A percentile compares a stretch with the other conserved stretches of the same genome.
These are phyloP conservation scores for Naegleria lovaniensis DNA, from an alignment of 208 protist species.

Conservation along the genomic window DNA sequence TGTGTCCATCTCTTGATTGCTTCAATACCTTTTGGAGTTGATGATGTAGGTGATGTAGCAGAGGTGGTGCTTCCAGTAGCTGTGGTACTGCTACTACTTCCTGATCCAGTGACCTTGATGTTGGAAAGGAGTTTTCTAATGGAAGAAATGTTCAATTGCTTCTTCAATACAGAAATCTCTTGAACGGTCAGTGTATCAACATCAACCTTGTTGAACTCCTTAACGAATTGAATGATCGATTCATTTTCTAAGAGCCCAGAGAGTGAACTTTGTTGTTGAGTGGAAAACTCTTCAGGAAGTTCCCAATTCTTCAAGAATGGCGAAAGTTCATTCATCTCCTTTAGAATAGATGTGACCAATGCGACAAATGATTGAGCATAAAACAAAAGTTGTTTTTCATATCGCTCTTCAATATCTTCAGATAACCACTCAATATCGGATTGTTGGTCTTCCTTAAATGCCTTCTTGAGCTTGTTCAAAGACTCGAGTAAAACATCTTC, in stretches of 20 bases:
- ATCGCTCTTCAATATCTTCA: conserved; percentile 10
- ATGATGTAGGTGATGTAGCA: background rate
- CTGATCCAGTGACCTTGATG: background rate
- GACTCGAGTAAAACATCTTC: background rate
- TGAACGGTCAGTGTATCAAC: background rate
- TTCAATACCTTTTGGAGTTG: background rate
- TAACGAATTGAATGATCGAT: background rate
- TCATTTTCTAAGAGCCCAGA: background rate
- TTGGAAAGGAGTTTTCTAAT: background rate
- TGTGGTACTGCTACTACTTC: background rate
- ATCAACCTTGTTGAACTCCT: background rate
- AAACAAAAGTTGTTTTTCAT: background rate
- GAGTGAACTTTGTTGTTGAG: background rate
- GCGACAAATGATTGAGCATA: background rate
- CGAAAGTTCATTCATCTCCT: background rate
- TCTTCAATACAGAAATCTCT: background rate
- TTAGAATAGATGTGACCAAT: background rate
- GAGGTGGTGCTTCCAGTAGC: too few species aligned
- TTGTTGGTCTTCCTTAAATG: background rate
- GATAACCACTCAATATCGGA: background rate
- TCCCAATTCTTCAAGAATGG: background rate
- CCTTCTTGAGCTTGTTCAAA: background rate
- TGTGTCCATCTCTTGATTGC: background rate
- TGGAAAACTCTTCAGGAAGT: background rate
- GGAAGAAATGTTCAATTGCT: background rate